phyloP scores from a whole-genome alignment of 495 filamentous ascomycete genomes.

The Terfezia claveryi region DNA sequence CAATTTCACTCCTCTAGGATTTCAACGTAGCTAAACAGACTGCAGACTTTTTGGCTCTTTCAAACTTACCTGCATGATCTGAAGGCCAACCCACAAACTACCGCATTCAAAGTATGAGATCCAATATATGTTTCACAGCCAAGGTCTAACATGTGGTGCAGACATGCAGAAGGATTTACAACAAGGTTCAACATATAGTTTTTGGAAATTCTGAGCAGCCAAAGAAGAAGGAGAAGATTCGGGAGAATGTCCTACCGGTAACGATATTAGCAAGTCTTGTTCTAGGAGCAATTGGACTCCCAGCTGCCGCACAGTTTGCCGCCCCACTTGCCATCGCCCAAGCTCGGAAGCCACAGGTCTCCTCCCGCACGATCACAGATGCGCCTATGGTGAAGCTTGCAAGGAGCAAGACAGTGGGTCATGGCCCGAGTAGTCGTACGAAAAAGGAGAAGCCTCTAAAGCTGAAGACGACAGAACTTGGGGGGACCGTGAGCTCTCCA shows the following conservation, averaged over 20 bases:
- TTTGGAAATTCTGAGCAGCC: conserved; percentile 41
- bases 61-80: conserved; percentile 63
- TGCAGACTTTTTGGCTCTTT: conserved; percentile 62
- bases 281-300: conserved; percentile 34
- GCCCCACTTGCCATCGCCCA: conserved; percentile 54
- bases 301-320: conserved; percentile 27
- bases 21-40: not conserved
- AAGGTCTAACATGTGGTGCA: conserved; percentile 13
- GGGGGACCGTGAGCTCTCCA: conserved; percentile 13
- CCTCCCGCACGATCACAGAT: conserved; percentile 28
- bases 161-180: conserved; percentile 52
- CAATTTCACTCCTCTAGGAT: not conserved
- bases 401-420: conserved; percentile 39
- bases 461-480: conserved; percentile 22
- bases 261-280: conserved; percentile 51
- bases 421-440: conserved; percentile 25
- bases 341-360: conserved; percentile 42
- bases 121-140: not conserved
- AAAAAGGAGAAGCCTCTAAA: conserved; percentile 25
- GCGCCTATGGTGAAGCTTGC: conserved; percentile 24
- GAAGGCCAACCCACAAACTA: conserved; percentile 40
- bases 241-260: conserved; percentile 51
- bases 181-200: conserved; percentile 59
- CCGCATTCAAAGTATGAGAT: conserved; percentile 30
- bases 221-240: conserved; percentile 40